Conservation (phyloP, 23 red algal species). For the Gracilaria domingensis region DNA sequence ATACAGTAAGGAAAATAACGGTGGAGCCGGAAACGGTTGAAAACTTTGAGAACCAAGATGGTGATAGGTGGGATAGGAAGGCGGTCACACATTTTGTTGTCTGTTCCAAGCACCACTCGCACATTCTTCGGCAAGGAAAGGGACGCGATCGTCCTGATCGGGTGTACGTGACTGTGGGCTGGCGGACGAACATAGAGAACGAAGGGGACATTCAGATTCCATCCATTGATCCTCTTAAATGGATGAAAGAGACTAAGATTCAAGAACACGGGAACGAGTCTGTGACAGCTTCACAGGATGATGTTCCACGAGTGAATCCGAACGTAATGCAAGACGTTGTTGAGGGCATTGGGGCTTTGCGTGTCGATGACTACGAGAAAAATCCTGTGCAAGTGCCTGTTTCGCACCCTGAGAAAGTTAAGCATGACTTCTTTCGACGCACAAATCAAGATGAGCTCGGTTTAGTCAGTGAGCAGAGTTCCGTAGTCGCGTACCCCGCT, state of each 20-base stretch:
- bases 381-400: conserved; percentile 33
- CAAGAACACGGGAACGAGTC: not conserved
- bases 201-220: conserved; percentile 54
- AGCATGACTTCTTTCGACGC: conserved; percentile 56
- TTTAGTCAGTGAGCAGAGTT: not conserved
- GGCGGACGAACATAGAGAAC: conserved; percentile 10
- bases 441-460: not conserved
- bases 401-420: conserved; percentile 21
- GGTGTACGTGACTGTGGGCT: conserved; percentile 52
- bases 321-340: conserved; percentile 43
- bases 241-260: conserved; percentile 36
- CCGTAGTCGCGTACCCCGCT: conserved; percentile 33
- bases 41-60: not conserved
- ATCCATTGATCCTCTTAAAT: conserved; percentile 54
- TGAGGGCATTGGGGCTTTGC: conserved; percentile 16
- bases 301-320: not conserved
- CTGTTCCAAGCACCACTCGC: conserved; percentile 15
- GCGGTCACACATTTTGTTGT: conserved; percentile 58
- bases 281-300: not conserved
- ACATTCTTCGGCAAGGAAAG: not conserved
- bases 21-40: not conserved
- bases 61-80: conserved; percentile 15
- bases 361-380: conserved; percentile 14
- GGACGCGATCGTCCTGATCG: conserved; percentile 9
- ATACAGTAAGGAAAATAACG: too few species aligned